Percentiles rank a stretch among this genome's conserved stretches.
Conservation (phyloP, 148 eudicot genomes). For the Chenopodium album region DNA sequence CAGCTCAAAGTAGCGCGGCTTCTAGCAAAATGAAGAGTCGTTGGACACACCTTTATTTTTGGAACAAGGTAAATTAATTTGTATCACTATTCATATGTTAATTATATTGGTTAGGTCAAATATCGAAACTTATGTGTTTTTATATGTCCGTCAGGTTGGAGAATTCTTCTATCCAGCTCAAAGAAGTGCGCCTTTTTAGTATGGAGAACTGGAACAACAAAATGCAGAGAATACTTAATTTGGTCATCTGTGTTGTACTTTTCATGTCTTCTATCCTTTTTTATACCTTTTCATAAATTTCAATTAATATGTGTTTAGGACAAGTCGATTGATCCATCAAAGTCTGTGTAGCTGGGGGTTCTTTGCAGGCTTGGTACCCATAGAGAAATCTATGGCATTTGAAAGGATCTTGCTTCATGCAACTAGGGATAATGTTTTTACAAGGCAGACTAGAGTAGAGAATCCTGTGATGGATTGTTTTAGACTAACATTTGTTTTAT, state of each 20-base stretch:
- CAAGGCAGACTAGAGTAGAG: slow-evolving; percentile 1
- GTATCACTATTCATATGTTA: not conserved
- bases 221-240: slow-evolving; percentile 49
- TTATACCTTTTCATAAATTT: too few species aligned
- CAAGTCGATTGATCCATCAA: slow-evolving; percentile 57
- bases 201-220: slow-evolving; percentile 53
- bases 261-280: too few species aligned
- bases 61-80: not conserved
- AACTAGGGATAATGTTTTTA: slow-evolving; percentile 5
- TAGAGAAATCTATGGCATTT: slow-evolving; percentile 81
- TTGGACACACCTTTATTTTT: not conserved
- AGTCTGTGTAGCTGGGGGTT: slow-evolving; percentile 80
- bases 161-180: slow-evolving; percentile 72
- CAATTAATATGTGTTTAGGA: slow-evolving; percentile 39
- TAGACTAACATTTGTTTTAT: not conserved
- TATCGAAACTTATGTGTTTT: not conserved
- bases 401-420: slow-evolving; percentile 55
- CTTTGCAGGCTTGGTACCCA: slow-evolving; percentile 79
- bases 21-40: not conserved
- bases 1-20: not conserved
- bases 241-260: not conserved
- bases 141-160: slow-evolving; percentile 54
- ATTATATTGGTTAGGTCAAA: not conserved
- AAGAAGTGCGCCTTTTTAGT: slow-evolving; percentile 73
- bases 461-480: slow-evolving; percentile 2